These are phyloP conservation scores for Phialophora expanda DNA, from an alignment of 2,329 filamentous ascomycete genomes.

Conservation along the genomic window DNA sequence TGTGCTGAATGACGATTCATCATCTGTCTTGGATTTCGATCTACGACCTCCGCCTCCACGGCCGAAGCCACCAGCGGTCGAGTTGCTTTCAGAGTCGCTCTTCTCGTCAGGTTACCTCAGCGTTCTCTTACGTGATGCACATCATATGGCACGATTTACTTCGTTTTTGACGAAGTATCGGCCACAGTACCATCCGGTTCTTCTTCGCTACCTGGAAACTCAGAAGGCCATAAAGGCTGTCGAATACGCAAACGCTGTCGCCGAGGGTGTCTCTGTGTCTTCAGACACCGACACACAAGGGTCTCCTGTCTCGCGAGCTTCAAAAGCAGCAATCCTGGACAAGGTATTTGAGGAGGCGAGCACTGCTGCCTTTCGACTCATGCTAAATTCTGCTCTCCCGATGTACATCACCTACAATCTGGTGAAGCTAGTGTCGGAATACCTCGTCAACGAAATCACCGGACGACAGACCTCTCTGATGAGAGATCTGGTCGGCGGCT, in stretches of 20 bases:
- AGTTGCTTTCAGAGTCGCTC: constrained; percentile 47
- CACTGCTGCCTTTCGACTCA: constrained; percentile 43
- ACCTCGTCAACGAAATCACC: constrained; percentile 52
- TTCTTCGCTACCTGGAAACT: constrained; percentile 48
- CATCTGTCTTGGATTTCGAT: constrained; percentile 43
- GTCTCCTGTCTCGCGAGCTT: constrained; percentile 9
- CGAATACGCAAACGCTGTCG: constrained; percentile 53
- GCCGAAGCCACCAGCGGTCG: constrained; percentile 43
- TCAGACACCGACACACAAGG: constrained; percentile 35
- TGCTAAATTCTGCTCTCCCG: constrained; percentile 51
- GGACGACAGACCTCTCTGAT: constrained; percentile 49
- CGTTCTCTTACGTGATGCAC: constrained; percentile 48
- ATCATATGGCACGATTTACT: constrained; percentile 45
- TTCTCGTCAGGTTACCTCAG: constrained; percentile 53
- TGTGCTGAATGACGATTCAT: constrained; percentile 13
- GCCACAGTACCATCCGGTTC: constrained; percentile 43
- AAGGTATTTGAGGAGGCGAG: constrained; percentile 46
- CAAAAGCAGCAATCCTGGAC: constrained; percentile 46
- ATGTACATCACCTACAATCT: constrained; percentile 51
- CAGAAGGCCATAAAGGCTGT: constrained; percentile 52
- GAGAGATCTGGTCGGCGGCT: constrained; percentile 48
- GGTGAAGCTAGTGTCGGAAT: constrained; percentile 49
- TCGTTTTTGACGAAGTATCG: constrained; percentile 50
- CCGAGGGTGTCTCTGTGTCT: constrained; percentile 42
- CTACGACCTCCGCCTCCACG: constrained; percentile 49